Percentiles rank a stretch among this genome's conserved stretches.
These are phyloP conservation scores for Pseudogymnoascus sp. DNA, from an alignment of 2,329 filamentous ascomycete species.

Conservation along the genomic window DNA sequence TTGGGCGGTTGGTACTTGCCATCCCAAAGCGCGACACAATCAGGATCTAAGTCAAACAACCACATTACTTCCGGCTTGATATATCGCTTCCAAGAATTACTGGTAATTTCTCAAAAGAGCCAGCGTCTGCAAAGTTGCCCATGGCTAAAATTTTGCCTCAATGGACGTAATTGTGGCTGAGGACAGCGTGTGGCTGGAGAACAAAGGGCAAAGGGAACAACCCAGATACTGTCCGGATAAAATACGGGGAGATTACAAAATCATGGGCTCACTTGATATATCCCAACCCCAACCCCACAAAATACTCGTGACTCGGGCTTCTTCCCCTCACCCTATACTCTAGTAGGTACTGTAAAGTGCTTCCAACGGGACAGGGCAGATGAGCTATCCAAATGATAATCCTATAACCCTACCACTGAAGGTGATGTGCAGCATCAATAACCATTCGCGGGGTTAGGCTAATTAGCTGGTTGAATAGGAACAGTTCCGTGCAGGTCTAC, in stretches of 20 bases:
- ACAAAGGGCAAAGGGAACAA: neutral
- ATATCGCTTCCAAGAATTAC: neutral
- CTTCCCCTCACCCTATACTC: neutral
- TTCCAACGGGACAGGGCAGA: neutral
- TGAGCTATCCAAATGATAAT: neutral
- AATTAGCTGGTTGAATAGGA: conserved; percentile 6
- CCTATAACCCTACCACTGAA: neutral
- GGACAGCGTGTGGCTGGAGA: neutral
- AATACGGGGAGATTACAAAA: neutral
- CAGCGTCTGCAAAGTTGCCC: neutral
- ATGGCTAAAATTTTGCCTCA: neutral
- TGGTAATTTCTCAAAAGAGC: neutral
- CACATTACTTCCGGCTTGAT: neutral
- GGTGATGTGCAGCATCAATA: neutral
- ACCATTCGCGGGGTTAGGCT: neutral
- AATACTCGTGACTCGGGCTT: neutral
- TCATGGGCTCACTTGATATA: neutral
- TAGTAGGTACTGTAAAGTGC: neutral
- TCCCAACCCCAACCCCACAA: neutral
- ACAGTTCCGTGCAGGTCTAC: neutral
- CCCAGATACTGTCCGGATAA: neutral
- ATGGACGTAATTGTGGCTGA: neutral
- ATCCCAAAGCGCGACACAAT: neutral
- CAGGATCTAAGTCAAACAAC: neutral
- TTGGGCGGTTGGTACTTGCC: neutral